These are phyloP conservation scores for Cercospora zeae-maydis DNA, from an alignment of 2,329 filamentous ascomycete genomes.

Conservation along the genomic window DNA sequence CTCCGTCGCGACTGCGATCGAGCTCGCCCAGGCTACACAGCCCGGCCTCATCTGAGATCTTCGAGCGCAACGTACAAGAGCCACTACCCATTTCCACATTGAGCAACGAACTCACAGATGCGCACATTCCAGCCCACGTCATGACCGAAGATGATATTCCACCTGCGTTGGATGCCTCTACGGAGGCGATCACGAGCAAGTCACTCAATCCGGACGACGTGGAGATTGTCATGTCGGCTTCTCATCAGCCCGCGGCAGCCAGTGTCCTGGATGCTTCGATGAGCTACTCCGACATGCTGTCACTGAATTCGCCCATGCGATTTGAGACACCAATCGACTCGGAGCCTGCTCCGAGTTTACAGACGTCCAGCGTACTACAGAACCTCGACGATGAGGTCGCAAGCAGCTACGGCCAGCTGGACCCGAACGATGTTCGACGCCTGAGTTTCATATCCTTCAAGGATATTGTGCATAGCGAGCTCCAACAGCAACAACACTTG, in stretches of 20 bases:
- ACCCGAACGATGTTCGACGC: constrained; percentile 73
- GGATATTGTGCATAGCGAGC: constrained; percentile 85
- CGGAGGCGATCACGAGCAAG: constrained; percentile 83
- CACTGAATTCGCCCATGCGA: constrained; percentile 24
- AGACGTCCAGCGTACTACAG: constrained; percentile 77
- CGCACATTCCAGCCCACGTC: constrained; percentile 83
- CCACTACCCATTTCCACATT: constrained; percentile 47
- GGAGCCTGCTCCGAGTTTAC: constrained; percentile 67
- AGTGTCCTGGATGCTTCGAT: constrained; percentile 49
- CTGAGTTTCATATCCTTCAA: constrained; percentile 96
- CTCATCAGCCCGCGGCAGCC: constrained; percentile 73
- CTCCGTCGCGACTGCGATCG: constrained; percentile 54
- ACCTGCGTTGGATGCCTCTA: constrained; percentile 83
- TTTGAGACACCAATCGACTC: constrained; percentile 23
- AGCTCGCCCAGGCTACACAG: constrained; percentile 73
- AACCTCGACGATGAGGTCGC: constrained; percentile 55
- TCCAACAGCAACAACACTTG: constrained; percentile 38
- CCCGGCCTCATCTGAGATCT: constrained; percentile 73
- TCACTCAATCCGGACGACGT: constrained; percentile 82
- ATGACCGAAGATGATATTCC: constrained; percentile 93
- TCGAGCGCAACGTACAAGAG: constrained; percentile 93
- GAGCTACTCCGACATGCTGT: constrained; percentile 31
- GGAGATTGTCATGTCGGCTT: constrained; percentile 84
- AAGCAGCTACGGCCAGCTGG: constrained; percentile 73
- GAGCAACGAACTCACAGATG: constrained; percentile 68